Conservation (phyloP, 305 asterid species). For the Fraxinus sp. region DNA sequence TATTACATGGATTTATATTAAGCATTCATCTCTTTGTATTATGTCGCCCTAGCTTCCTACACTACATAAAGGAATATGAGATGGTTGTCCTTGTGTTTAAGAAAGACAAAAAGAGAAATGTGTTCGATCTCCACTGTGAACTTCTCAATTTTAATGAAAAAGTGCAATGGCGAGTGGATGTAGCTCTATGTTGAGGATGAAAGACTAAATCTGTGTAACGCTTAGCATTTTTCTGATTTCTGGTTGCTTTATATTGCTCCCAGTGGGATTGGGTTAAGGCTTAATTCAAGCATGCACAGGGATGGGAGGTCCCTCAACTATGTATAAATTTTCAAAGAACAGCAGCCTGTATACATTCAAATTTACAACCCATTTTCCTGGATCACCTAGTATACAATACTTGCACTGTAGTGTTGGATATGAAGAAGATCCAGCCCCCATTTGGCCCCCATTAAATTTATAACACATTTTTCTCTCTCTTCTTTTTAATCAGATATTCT, state of each 20-base stretch:
- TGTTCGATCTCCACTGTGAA: not conserved
- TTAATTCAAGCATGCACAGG: not conserved
- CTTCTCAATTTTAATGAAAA: not conserved
- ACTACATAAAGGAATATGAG: not conserved
- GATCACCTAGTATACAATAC: not conserved
- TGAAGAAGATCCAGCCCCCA: not conserved
- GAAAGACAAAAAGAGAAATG: not conserved
- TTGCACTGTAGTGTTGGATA: slow-evolving; percentile 3
- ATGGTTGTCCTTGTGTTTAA: not conserved
- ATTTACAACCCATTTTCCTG: not conserved
- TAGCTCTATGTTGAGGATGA: not conserved
- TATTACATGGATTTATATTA: not conserved
- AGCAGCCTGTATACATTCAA: not conserved
- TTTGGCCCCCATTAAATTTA: not conserved
- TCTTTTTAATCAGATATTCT: not conserved
- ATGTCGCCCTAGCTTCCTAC: not conserved
- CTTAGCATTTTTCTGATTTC: not conserved
- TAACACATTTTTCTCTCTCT: not conserved
- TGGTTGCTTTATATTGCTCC: not conserved
- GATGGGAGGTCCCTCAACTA: not conserved
- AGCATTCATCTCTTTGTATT: not conserved
- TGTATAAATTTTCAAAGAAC: not conserved
- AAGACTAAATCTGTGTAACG: not conserved
- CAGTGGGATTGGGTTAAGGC: not conserved
- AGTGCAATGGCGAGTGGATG: not conserved